These are phyloP conservation scores for Metschnikowia reukaufii DNA, from an alignment of 805 yeast species.

Conservation along the genomic window DNA sequence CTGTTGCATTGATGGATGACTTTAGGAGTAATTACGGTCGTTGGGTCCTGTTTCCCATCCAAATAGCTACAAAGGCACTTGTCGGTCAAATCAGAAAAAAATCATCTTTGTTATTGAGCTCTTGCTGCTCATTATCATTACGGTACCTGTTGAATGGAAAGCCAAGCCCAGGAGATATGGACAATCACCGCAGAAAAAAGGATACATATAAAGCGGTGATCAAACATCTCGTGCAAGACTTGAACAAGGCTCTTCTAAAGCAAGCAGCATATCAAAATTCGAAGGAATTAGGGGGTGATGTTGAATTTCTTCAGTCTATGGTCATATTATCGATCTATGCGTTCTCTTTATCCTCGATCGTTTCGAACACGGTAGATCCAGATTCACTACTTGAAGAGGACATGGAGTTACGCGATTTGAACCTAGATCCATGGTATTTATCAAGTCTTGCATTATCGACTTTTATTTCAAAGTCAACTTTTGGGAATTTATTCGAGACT, in stretches of 20 bases:
- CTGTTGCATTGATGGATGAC: constrained; percentile 49
- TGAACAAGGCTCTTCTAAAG: constrained; percentile 44
- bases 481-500: constrained; percentile 34
- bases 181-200: constrained; percentile 22
- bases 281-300: constrained; percentile 20
- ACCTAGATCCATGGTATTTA: constrained; percentile 69
- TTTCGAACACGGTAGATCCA: constrained; percentile 19
- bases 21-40: constrained; percentile 70
- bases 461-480: constrained; percentile 52
- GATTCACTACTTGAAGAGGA: constrained; percentile 17
- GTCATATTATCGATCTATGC: constrained; percentile 67
- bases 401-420: constrained; percentile 35
- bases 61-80: constrained; percentile 47
- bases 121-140: constrained; percentile 62
- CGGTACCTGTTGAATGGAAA: constrained; percentile 43
- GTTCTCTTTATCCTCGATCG: constrained; percentile 52
- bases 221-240: constrained; percentile 49
- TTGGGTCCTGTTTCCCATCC: constrained; percentile 73
- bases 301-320: constrained; percentile 68
- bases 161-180: constrained; percentile 27
- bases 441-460: constrained; percentile 66
- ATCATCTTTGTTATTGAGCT: constrained; percentile 65
- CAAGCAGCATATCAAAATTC: constrained; percentile 26
- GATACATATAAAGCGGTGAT: constrained; percentile 42
- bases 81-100: constrained; percentile 47